A percentile compares a stretch with the other conserved stretches of the same genome.
phyloP scores from a whole-genome alignment of 768 basidiomycete species.

The Collybia sp. region DNA sequence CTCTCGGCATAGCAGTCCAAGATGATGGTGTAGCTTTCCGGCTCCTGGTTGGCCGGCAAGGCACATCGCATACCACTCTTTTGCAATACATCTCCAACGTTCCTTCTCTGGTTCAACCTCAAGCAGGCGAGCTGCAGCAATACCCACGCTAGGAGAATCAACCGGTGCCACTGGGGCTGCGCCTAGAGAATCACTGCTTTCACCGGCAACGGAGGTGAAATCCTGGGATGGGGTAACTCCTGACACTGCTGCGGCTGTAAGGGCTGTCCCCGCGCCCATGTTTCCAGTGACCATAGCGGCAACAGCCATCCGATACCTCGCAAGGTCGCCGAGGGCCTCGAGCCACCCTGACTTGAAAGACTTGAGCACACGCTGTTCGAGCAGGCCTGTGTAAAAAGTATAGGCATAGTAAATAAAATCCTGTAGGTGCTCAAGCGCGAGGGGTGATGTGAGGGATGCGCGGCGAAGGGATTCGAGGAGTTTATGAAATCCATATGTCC shows the following conservation, averaged over 20 bases:
- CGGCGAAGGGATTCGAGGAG: constrained; percentile 88
- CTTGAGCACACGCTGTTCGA: constrained; percentile 73
- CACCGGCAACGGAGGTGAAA: constrained; percentile 10
- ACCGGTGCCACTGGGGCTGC: constrained; percentile 49
- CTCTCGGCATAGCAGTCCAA: constrained; percentile 85
- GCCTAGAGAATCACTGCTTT: constrained; percentile 31
- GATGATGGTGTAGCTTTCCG: constrained; percentile 91
- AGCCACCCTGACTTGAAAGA: constrained; percentile 84
- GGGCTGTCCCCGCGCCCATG: constrained; percentile 30
- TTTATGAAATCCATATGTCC: constrained; percentile 89
- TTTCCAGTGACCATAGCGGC: constrained; percentile 71
- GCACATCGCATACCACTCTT: constrained; percentile 91
- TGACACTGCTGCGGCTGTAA: constrained; percentile 56
- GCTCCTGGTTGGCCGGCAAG: constrained; percentile 89
- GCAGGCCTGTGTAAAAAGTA: constrained; percentile 84
- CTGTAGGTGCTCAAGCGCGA: constrained; percentile 87
- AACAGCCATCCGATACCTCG: constrained; percentile 93
- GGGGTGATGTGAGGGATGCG: constrained; percentile 61
- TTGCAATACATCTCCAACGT: constrained; percentile 83
- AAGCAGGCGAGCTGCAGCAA: constrained; percentile 74
- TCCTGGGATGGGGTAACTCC: constrained; percentile 31
- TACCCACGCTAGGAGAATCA: constrained; percentile 77
- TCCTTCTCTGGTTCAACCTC: constrained; percentile 91
- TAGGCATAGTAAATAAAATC: constrained; percentile 96
- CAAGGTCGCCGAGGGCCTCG: constrained; percentile 94